These are phyloP conservation scores for Phaeosphaeria sp. DNA, from an alignment of 2,329 filamentous ascomycete genomes.

Conservation along the genomic window DNA sequence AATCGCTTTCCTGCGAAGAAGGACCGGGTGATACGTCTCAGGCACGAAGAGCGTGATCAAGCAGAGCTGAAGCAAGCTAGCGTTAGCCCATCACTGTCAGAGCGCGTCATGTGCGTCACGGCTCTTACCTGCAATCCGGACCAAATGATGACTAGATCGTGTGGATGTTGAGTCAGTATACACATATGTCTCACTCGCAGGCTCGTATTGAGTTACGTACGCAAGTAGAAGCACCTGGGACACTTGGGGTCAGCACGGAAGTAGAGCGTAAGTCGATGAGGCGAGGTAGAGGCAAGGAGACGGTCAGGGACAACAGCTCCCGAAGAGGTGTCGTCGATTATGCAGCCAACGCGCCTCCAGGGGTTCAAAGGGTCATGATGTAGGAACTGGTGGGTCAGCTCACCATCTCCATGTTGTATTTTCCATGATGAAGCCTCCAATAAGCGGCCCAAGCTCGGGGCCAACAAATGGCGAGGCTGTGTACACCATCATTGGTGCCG, in stretches of 20 bases:
- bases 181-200: neutral
- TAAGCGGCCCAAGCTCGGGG: conserved; percentile 63
- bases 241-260: conserved; percentile 30
- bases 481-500: conserved; percentile 82
- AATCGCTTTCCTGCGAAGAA: conserved; percentile 75
- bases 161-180: neutral
- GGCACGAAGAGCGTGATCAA: conserved; percentile 77
- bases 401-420: conserved; percentile 67
- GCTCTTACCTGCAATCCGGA: conserved; percentile 55
- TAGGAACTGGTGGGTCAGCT: conserved; percentile 23
- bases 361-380: neutral
- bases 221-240: conserved; percentile 70
- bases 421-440: conserved; percentile 85
- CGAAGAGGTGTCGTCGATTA: neutral
- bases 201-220: conserved; percentile 1
- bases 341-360: conserved; percentile 2
- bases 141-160: conserved; percentile 73
- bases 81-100: conserved; percentile 21
- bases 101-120: conserved; percentile 15
- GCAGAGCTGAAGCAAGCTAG: conserved; percentile 57
- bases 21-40: conserved; percentile 80
- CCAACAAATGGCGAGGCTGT: conserved; percentile 60
- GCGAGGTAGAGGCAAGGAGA: neutral
- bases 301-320: neutral
- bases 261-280: conserved; percentile 14